Evolutionary conservation across 495 filamentous ascomycete species (phyloP).

Genomic region (Friedmanniomyces endolithicus): DNA sequence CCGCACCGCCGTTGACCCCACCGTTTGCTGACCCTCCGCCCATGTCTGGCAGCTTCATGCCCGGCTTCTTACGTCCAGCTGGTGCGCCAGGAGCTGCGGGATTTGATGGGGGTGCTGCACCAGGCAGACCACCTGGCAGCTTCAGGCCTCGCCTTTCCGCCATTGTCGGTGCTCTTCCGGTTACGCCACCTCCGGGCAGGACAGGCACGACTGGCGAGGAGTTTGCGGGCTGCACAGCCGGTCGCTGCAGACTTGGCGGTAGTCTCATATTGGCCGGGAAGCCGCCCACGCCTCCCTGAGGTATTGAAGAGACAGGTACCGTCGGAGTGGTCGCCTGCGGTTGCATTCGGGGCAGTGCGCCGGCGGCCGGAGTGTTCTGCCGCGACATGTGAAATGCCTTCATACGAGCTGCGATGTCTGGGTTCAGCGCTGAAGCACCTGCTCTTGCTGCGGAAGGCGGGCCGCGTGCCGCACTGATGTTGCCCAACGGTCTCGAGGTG

Average conservation of each 20-base stretch:
- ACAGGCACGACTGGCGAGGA: conserved; percentile 29
- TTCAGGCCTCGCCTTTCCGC: conserved; percentile 30
- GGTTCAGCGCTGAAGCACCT: neutral
- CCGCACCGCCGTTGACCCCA: conserved; percentile 5
- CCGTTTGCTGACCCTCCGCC: conserved; percentile 18
- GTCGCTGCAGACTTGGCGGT: conserved; percentile 19
- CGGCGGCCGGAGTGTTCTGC: conserved; percentile 23
- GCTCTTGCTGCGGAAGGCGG: conserved; percentile 18
- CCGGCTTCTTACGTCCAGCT: conserved; percentile 24
- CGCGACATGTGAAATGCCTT: conserved; percentile 26
- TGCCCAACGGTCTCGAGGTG: conserved; percentile 69
- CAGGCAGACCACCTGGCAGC: conserved; percentile 31
- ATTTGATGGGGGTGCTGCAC: conserved; percentile 9
- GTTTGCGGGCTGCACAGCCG: conserved; percentile 20
- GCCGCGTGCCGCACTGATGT: conserved; percentile 65
- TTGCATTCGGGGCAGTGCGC: neutral
- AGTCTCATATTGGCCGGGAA: conserved; percentile 24
- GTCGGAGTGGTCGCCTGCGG: neutral
- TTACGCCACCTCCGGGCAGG: conserved; percentile 21
- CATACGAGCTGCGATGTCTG: conserved; percentile 22
- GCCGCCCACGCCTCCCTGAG: conserved; percentile 11
- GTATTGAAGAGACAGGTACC: neutral
- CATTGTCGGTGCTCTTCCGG: conserved; percentile 39
- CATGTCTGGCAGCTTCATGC: conserved; percentile 30
- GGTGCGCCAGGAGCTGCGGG: conserved; percentile 17